Evolutionary conservation across 179 eudicot genomes (phyloP).

Genomic region (Beta corolliflora): DNA sequence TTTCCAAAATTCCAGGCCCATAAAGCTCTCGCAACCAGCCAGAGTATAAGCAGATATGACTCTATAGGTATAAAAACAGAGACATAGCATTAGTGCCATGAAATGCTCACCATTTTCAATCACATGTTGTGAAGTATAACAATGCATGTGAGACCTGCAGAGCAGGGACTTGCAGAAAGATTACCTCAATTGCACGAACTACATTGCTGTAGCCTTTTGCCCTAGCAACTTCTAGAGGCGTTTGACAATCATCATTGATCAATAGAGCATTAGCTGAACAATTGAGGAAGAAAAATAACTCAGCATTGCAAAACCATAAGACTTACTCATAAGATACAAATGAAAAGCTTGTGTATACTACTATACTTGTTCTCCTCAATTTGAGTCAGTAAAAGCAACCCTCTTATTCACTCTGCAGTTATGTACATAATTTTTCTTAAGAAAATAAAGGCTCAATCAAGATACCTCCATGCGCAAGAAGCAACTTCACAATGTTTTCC

Average conservation of each 20-base stretch:
- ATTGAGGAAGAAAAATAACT: neutral
- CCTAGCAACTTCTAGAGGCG: constrained; percentile 89
- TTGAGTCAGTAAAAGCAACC: neutral
- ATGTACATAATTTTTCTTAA: neutral
- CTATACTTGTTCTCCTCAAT: neutral
- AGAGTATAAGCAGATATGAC: constrained; percentile 82
- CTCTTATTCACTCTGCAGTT: neutral
- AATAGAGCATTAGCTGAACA: constrained; percentile 79
- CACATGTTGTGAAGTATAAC: neutral
- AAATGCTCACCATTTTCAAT: neutral
- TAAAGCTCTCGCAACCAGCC: constrained; percentile 88
- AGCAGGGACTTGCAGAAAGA: neutral
- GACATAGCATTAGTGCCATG: constrained; percentile 19
- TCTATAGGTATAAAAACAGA: constrained; percentile 39
- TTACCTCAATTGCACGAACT: constrained; percentile 90
- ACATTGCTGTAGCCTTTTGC: constrained; percentile 65
- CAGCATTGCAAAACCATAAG: neutral
- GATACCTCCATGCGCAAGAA: constrained; percentile 83
- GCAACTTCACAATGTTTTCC: constrained; percentile 68
- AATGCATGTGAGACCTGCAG: neutral
- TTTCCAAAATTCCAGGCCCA: constrained; percentile 88
- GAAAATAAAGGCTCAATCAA: neutral
- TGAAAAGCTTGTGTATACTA: too few species aligned
- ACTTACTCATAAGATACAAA: neutral
- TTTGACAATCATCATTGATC: constrained; percentile 90